Evolutionary conservation across 2,329 filamentous ascomycete genomes (phyloP), one percentile per base, ranked within the genome.

Genomic region (Fusarium domesticum): DNA sequence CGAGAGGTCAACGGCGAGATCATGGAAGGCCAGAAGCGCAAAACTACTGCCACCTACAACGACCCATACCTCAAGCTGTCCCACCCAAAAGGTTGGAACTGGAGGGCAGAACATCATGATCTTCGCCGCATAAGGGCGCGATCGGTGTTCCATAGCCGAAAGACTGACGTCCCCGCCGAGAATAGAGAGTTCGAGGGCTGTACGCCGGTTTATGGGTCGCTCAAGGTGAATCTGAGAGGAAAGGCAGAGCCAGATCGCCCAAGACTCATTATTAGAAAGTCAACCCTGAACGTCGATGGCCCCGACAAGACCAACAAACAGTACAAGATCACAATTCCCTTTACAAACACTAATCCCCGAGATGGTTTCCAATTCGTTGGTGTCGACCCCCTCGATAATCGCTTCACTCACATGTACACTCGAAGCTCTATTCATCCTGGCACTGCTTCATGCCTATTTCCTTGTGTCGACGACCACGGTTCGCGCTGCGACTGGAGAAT

Each of bases 291-390:
- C 34, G 47, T 64, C 18, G 66, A 69, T 19, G 41, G 57, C 6
- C 39, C 45, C 8, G 67, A 70, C 6, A 64, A 50, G 39, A 73
- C 75, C 23, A 70, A 70, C 44, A 68, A 65, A 53, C 76, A 78
- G 37, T 73, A 64, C 53, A 68, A 67, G 52, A 70, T 82, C 31
- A 72, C 72, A 36, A 85, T 96, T 44, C 87, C 93, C 25, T 98
- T 96, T 61, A 73, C 76, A 17, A 81, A 89, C 25, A 81, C 81
- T 39, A 81, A 81, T 56, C 84, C 91, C 39, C 79, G 89, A 35
- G 93, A 98, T 64, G 92, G 89, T 17, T 67, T 97, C 45, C 91
- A 96, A 48, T 98, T 96, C 67, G 88, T 95, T 14, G 91, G 93
- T 4, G 79, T 93, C 30, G 83, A 89, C 35, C 83, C 84, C 44